A percentile compares a stretch with the other conserved stretches of the same genome.
Evolutionary conservation across 768 basidiomycete species (phyloP).

Genomic region (Boletus speciosus): DNA sequence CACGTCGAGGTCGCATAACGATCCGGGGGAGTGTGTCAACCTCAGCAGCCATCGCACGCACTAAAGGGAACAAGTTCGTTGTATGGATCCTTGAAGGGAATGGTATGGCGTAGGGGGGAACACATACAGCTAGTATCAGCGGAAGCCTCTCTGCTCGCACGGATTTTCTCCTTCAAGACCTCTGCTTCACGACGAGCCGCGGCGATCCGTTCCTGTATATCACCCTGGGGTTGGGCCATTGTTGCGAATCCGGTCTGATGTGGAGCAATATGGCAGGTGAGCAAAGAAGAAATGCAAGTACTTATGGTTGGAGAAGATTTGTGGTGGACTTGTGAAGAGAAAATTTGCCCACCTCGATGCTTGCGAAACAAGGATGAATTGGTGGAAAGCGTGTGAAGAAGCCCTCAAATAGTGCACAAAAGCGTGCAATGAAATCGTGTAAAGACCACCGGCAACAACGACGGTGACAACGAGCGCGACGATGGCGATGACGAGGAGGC

Average conservation of each 20-base stretch:
- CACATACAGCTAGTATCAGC: constrained; percentile 95
- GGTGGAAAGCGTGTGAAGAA: constrained; percentile 27
- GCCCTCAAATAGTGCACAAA: constrained; percentile 14
- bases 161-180: constrained; percentile 97
- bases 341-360: constrained; percentile 28
- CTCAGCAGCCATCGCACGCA: constrained; percentile 97
- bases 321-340: constrained; percentile 16
- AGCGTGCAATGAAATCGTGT: constrained; percentile 9
- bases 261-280: not conserved
- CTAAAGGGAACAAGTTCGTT: constrained; percentile 40
- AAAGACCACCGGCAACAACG: constrained; percentile 8
- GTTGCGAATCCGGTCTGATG: constrained; percentile 10
- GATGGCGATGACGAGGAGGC: constrained; percentile 6
- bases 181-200: constrained; percentile 96
- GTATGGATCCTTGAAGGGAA: constrained; percentile 1
- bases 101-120: constrained; percentile 1
- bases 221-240: constrained; percentile 80
- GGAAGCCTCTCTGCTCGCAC: constrained; percentile 92
- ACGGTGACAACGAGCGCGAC: constrained; percentile 2
- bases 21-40: constrained; percentile 94
- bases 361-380: constrained; percentile 29
- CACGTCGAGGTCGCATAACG: constrained; percentile 93
- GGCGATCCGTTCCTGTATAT: constrained; percentile 90
- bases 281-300: not conserved
- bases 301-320: not conserved